phyloP scores from a whole-genome alignment of 495 filamentous ascomycete species.

The Xeromyces bisporus region DNA sequence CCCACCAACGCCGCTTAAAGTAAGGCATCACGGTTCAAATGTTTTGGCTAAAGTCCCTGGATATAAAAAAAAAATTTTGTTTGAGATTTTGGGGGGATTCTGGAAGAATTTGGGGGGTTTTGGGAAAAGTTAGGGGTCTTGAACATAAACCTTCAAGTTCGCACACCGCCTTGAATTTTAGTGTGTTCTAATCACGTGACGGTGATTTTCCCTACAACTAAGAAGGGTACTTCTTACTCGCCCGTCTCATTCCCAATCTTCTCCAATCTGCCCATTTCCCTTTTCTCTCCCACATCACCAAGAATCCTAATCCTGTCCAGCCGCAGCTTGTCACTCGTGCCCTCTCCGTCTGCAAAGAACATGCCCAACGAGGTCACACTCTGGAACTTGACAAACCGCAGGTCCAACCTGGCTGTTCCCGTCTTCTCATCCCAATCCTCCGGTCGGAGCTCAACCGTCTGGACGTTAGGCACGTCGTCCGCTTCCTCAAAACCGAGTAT shows the following conservation, averaged over 20 bases:
- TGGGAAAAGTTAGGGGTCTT: background rate
- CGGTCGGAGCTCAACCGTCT: slow-evolving; percentile 51
- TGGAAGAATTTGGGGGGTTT: background rate
- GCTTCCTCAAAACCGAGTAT: slow-evolving; percentile 93
- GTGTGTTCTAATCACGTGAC: too few species aligned
- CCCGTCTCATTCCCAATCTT: slow-evolving; percentile 72
- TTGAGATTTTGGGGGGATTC: background rate
- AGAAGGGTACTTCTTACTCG: too few species aligned
- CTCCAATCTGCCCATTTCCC: slow-evolving; percentile 84
- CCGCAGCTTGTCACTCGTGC: slow-evolving; percentile 68
- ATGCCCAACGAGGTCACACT: slow-evolving; percentile 70
- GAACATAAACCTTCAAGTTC: background rate
- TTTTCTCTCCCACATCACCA: slow-evolving; percentile 85
- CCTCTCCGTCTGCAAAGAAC: slow-evolving; percentile 81
- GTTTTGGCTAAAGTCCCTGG: too few species aligned
- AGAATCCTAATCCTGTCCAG: slow-evolving; percentile 74
- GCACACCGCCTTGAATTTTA: background rate
- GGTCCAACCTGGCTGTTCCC: slow-evolving; percentile 62
- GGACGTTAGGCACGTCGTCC: slow-evolving; percentile 63
- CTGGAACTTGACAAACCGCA: slow-evolving; percentile 96
- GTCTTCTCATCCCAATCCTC: slow-evolving; percentile 75
- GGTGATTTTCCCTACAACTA: too few species aligned
- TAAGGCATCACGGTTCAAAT: too few species aligned
- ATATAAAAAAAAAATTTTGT: too few species aligned
- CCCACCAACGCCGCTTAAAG: too few species aligned